Conservation (phyloP, 2,329 filamentous ascomycete genomes). For the Fusarium tuaranense region DNA sequence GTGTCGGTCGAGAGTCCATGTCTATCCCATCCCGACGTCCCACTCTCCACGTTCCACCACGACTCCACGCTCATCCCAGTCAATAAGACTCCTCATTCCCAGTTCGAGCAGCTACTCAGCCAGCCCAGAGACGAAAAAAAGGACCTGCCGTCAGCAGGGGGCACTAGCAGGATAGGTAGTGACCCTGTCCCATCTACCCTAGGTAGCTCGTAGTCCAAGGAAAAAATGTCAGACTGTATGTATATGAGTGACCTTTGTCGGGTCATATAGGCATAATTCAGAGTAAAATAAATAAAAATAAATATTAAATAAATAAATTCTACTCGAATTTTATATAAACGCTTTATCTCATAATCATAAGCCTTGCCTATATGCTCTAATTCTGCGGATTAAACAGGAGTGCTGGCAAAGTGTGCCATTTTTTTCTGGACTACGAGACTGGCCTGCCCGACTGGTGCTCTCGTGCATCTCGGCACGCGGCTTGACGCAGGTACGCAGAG, state of each 20-base stretch:
- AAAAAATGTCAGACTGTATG: too few relatives aligned
- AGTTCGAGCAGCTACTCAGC: conserved; percentile 3
- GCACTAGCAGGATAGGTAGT: neutral
- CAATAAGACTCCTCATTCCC: conserved; percentile 24
- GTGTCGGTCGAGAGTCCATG: conserved; percentile 24
- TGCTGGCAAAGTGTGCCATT: too few relatives aligned
- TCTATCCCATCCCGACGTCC: conserved; percentile 29
- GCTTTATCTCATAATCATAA: too few relatives aligned
- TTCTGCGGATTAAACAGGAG: too few relatives aligned
- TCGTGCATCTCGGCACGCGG: conserved; percentile 14
- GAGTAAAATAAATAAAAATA: too few relatives aligned
- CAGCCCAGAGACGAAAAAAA: conserved; percentile 3
- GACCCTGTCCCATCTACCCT: neutral
- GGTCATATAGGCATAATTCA: too few relatives aligned
- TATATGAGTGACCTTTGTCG: too few relatives aligned
- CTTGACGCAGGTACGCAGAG: conserved; percentile 37
- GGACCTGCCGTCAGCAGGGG: conserved; percentile 29
- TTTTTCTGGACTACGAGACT: neutral
- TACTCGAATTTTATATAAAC: too few relatives aligned
- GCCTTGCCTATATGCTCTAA: too few relatives aligned
- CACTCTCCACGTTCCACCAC: conserved; percentile 39
- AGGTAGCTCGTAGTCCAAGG: too few relatives aligned
- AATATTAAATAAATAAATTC: too few relatives aligned
- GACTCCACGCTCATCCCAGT: conserved; percentile 40
- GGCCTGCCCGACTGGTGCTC: conserved; percentile 7